Evolutionary conservation across 1,139 yeast genomes (phyloP).

Genomic region (Lodderomyces elongisporus): DNA sequence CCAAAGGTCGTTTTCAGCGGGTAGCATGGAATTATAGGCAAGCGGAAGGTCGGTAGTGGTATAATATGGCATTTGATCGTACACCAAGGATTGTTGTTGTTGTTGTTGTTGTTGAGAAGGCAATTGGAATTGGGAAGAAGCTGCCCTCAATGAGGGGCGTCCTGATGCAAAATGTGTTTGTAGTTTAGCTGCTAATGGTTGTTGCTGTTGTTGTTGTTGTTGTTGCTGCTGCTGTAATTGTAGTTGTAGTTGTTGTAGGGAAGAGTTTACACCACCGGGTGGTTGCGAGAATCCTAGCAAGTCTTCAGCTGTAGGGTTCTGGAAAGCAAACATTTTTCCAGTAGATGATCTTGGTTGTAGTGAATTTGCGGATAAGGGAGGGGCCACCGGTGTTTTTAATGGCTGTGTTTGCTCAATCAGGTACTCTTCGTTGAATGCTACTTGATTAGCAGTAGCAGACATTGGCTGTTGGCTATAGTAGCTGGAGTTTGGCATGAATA

Average conservation of each 20-base stretch:
- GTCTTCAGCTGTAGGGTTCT: conserved; percentile 14
- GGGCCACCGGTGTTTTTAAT: conserved; percentile 22
- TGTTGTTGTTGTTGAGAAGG: conserved; percentile 1
- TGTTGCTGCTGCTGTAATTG: too few species aligned
- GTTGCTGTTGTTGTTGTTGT: too few species aligned
- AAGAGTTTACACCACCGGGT: too few species aligned
- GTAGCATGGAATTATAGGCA: conserved; percentile 1
- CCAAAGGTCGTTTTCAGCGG: conserved; percentile 3
- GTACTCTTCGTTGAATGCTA: conserved; percentile 39
- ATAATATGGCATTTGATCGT: conserved; percentile 2
- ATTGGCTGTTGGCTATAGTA: conserved; percentile 1
- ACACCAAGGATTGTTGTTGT: too few species aligned
- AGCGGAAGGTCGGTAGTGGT: background rate
- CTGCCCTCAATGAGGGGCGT: background rate
- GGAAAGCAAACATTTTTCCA: conserved; percentile 6
- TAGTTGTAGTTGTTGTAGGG: background rate
- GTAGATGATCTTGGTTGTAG: conserved; percentile 5
- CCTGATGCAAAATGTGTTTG: conserved; percentile 1
- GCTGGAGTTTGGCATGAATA: conserved; percentile 15
- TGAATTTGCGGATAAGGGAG: conserved; percentile 11
- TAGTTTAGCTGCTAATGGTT: conserved; percentile 4
- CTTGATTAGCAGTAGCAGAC: conserved; percentile 20
- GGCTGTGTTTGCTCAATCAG: conserved; percentile 48
- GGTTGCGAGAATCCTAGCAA: conserved; percentile 18
- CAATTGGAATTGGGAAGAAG: conserved; percentile 1